Base-by-base conservation (phyloP, 257 asterid genomes). In the Solanum arcanum region DNA sequence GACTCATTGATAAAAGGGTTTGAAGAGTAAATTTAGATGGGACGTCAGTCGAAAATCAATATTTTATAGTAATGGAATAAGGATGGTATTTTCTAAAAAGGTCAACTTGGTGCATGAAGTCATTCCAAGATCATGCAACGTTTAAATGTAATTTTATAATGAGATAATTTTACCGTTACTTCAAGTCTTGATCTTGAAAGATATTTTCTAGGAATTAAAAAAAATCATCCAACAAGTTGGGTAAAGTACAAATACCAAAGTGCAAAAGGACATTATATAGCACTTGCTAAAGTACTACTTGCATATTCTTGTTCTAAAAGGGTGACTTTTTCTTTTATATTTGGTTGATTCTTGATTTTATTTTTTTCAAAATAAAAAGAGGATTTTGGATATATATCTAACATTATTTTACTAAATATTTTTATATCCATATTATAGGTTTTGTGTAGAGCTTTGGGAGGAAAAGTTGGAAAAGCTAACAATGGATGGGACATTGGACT, bases 401-500 rank as follows among this genome's bases (percentile, higher is more conserved):
- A 25, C 39, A 76, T 42, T 6, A 20, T 7, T 37, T 5, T 23
- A 27, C 29, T 46, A 8, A 80, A 46, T 66, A 3, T 80, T 8
- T 52, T 33, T 20, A 31, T 83, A 41, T 66, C 27, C 25, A 56
- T 5, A 8, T 64, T 64, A 16, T 83, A 94, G 98, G 90, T 95
- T 2, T 66, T 95, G 83, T 92, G 97, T 49, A 90, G 95, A 88
- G 97, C 97, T 80, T 86, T 94, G 89, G 98, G 98, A 33, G 98
- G 98, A 21, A 93, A 89, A 90, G 93, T 95, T 87, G 94, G 88
- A 33, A 91, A 89, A 69, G 88, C 98, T 5, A 69, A 21, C 11
- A 91, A 86, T 68, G 98, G 98, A 11, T 95, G 98, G 98, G 98
- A 95, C 23, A 85, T 94, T 90, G 98, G 98, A 73, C 90, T 95